Percentiles rank a stretch among this genome's conserved stretches.
phyloP scores from a whole-genome alignment of 495 filamentous ascomycete genomes.

The Penicillium bialowiezense region DNA sequence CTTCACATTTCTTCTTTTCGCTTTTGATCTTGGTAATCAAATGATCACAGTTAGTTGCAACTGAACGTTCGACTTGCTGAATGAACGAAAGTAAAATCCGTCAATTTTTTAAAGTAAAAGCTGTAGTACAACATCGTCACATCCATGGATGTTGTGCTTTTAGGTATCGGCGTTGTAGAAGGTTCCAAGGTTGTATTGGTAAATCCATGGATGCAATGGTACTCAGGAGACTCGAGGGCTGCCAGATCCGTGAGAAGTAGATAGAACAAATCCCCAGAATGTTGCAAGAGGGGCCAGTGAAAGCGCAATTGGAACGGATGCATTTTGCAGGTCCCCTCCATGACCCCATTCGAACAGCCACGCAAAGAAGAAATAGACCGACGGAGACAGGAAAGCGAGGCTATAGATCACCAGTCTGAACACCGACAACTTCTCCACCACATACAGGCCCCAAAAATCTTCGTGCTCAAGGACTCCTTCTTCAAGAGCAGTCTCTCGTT shows the following conservation, averaged over 20 bases:
- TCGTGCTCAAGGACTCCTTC: not conserved
- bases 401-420: not conserved
- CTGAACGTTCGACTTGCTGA: no score
- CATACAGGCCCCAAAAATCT: constrained; percentile 5
- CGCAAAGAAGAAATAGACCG: constrained; percentile 6
- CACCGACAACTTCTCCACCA: not conserved
- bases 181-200: no score
- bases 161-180: no score
- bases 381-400: not conserved
- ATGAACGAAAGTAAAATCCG: no score
- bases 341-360: constrained; percentile 8
- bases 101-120: no score
- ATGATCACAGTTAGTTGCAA: no score
- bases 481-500: not conserved
- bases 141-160: no score
- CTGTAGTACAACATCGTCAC: no score
- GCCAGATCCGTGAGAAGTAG: not conserved
- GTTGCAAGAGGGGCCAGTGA: not conserved
- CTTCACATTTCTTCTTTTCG: not conserved
- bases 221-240: no score
- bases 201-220: no score
- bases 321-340: constrained; percentile 4
- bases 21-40: not conserved
- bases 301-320: not conserved
- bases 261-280: not conserved